These are phyloP conservation scores for Trametes cingulata DNA, from an alignment of 768 basidiomycete genomes.

Conservation along the genomic window DNA sequence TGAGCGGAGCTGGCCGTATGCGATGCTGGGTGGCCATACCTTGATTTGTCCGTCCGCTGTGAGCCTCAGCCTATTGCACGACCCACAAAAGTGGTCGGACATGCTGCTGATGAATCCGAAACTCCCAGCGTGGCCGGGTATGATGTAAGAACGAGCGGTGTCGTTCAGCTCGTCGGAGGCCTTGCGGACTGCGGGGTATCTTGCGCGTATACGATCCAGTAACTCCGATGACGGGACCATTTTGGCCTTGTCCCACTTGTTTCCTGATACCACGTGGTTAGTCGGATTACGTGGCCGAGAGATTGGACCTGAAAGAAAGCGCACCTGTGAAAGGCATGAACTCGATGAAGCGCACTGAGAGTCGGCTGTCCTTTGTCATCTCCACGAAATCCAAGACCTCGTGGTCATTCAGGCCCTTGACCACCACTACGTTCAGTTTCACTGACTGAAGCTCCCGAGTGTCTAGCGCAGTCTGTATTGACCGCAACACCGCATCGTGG, in stretches of 20 bases:
- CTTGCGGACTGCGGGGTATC: constrained; percentile 54
- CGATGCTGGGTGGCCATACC: constrained; percentile 37
- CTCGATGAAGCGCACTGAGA: constrained; percentile 87
- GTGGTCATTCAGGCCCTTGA: constrained; percentile 79
- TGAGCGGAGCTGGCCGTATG: neutral
- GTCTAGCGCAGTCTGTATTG: constrained; percentile 63
- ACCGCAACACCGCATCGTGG: constrained; percentile 70
- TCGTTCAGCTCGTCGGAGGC: constrained; percentile 70
- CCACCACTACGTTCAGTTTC: constrained; percentile 84
- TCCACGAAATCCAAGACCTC: constrained; percentile 80
- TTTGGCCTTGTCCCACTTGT: constrained; percentile 81
- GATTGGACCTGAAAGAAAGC: neutral
- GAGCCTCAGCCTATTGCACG: constrained; percentile 80
- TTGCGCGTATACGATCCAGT: constrained; percentile 47
- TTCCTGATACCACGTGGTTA: constrained; percentile 48
- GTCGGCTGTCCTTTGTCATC: constrained; percentile 59
- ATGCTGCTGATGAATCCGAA: constrained; percentile 92
- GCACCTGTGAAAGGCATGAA: constrained; percentile 90
- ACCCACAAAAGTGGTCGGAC: constrained; percentile 90
- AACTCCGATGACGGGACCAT: constrained; percentile 78
- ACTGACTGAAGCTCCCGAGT: constrained; percentile 54
- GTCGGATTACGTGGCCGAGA: constrained; percentile 5
- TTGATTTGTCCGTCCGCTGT: constrained; percentile 94
- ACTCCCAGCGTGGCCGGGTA: constrained; percentile 69
- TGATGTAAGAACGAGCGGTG: constrained; percentile 78